These are phyloP conservation scores for Candida namnaoensis DNA, from an alignment of 805 yeast species.

Conservation along the genomic window DNA sequence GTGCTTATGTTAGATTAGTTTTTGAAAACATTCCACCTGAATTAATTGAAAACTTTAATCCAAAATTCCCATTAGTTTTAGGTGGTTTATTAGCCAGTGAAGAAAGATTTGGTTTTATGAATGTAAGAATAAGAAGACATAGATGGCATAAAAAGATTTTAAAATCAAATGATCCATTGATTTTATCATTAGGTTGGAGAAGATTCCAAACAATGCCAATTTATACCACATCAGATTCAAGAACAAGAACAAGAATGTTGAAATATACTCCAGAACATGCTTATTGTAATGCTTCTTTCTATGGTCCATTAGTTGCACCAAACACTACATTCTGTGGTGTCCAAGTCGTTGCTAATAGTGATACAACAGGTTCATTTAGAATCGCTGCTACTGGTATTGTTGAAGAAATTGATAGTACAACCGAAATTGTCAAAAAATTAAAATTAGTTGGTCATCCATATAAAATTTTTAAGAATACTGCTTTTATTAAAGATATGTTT, in stretches of 20 bases:
- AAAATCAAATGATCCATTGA: slow-evolving; percentile 92
- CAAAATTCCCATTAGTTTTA: slow-evolving; percentile 74
- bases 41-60: slow-evolving; percentile 78
- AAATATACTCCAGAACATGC: slow-evolving; percentile 98
- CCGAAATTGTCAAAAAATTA: slow-evolving; percentile 91
- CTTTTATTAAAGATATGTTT: slow-evolving; percentile 96
- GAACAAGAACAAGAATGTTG: slow-evolving; percentile 96
- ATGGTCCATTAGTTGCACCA: slow-evolving; percentile 96
- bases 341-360: slow-evolving; percentile 74
- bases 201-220: slow-evolving; percentile 95
- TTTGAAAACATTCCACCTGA: slow-evolving; percentile 84
- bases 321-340: slow-evolving; percentile 97
- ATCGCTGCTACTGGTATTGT: slow-evolving; percentile 96
- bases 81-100: slow-evolving; percentile 92
- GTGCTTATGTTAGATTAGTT: slow-evolving; percentile 86
- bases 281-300: slow-evolving; percentile 90
- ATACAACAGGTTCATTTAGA: slow-evolving; percentile 84
- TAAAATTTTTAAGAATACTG: slow-evolving; percentile 91
- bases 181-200: slow-evolving; percentile 95
- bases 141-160: slow-evolving; percentile 97
- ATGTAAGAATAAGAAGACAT: slow-evolving; percentile 92
- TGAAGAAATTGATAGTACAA: slow-evolving; percentile 80
- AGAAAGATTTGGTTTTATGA: slow-evolving; percentile 85
- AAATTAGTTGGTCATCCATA: slow-evolving; percentile 93
- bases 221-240: slow-evolving; percentile 92